Base-by-base conservation (phyloP, 2,329 filamentous ascomycete genomes). In the Didymella glomerata region DNA sequence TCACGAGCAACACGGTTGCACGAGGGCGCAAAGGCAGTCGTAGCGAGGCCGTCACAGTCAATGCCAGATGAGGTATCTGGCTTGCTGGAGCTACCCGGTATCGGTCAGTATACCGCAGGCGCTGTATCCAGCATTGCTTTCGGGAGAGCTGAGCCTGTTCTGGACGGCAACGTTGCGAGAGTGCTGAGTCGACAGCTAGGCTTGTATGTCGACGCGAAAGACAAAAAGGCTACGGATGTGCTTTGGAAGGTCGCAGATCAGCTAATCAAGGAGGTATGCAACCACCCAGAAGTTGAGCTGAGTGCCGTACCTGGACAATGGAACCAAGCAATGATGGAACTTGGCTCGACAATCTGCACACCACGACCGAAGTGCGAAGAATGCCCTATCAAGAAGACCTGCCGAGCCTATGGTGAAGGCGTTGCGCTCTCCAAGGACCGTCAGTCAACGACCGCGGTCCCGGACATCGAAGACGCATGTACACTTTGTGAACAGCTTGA, bases 301-400 rank as follows among this genome's bases (percentile, higher is more conserved):
- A 87, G 82, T 53, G 80, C 84, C 51, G 72, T 83, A 22, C 86
- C 86, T 0, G 86, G 86, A 0, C 74, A 82, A 60, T 88, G 86
- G 86, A 87, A 87, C 0, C 86, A 89, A 68, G 86, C 84, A 0
- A 73, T 89, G 25, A 89, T 89, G 86, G 86, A 89, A 67, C 78
- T 89, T 4, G 86, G 86, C 3, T 88, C 85, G 62, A 89, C 86
- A 0, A 70, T 88, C 2, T 89, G 86, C 65, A 82, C 81, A 7
- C 86, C 86, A 0, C 84, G 84, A 63, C 86, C 86, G 1, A 82
- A 84, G 49, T 89, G 86, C 48, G 67, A 65, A 9, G 68, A 70
- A 16, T 77, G 75, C 51, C 75, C 75, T 1, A 65, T 77, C n/a
- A 68, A 66, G 41, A 54, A 57, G 4, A 76, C 70, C 0, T 77